phyloP scores from a whole-genome alignment of 805 yeast species.

The Nakazawaea holstii region DNA sequence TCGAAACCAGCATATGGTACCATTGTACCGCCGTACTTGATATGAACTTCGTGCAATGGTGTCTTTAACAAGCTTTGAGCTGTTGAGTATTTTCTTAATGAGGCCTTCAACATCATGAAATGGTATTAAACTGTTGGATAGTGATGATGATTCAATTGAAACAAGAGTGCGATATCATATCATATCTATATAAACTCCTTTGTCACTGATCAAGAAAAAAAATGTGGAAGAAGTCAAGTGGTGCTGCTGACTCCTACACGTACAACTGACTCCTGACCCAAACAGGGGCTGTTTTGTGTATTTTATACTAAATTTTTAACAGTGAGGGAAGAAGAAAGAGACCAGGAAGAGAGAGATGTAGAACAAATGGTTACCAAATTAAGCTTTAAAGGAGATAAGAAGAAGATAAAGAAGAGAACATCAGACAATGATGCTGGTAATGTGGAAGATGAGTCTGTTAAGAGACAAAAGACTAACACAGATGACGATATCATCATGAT shows the following conservation, averaged over 20 bases:
- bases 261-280: background rate
- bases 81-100: background rate
- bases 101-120: background rate
- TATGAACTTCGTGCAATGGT: conserved; percentile 78
- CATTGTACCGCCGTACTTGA: conserved; percentile 77
- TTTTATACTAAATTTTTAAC: background rate
- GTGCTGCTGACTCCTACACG: background rate
- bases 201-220: too few species aligned
- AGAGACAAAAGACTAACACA: background rate
- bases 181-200: too few species aligned
- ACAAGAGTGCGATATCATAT: too few species aligned
- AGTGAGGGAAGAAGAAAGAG: background rate
- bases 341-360: background rate
- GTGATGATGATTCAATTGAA: background rate
- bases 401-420: conserved; percentile 13
- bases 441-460: background rate
- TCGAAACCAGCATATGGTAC: conserved; percentile 95
- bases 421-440: background rate
- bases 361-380: conserved; percentile 26
- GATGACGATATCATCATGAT: conserved; percentile 16
- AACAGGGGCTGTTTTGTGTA: background rate
- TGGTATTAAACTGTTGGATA: background rate
- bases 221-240: background rate
- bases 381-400: conserved; percentile 25
- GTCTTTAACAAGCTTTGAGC: conserved; percentile 36